Evolutionary conservation across 176 grass and related monocot species (phyloP), one percentile per base, ranked within the genome.

Genomic region (Stipa capillata): DNA sequence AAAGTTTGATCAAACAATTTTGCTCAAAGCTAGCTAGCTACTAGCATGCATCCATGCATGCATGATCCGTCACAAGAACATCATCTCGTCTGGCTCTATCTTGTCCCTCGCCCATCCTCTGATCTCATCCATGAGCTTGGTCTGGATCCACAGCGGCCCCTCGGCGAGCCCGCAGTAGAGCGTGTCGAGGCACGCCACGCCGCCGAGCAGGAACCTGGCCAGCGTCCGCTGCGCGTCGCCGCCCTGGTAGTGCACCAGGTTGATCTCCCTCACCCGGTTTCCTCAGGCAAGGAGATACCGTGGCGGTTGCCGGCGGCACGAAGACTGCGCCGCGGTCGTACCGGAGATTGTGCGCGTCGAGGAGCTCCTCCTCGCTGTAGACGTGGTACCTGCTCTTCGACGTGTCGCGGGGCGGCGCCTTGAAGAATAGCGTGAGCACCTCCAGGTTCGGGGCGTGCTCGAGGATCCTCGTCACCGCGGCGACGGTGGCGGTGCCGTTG

Each of bases 201-300:
- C 70, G 33, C 65, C 4, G 16, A 85, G 74, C 65, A 85, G 51
- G 7, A 85, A 85, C 53, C 71, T 78, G 18, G 65, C 53, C 0
- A 85, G 53, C 43, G 4, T 41, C 23, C 83, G 37, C 23, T 85
- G 83, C 42, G 55, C 31, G 5, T 1, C 3, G 7, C 31, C 73
- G 0, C 82, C 63, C 10, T 84, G 40, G 52, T 84, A 84, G 7
- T 85, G 74, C 41, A 78, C 73, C 15, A 77, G 15, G 32, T 71
- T 78, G 16, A 78, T 71, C 83, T 51, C 53, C 24, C 18, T 70
- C 23, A 43, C 2, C 17, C 2, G 1, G 48, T 24, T 21, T n/a
- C 59, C 44, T 65, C 58, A 74, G 49, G 81, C 81, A 83, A 5
- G 16, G 24, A 17, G n/a, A n/a, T n/a, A 54, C 6, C 21, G 2